phyloP scores from a whole-genome alignment of 2,329 filamentous ascomycete genomes.

The Cercospora canescens region DNA sequence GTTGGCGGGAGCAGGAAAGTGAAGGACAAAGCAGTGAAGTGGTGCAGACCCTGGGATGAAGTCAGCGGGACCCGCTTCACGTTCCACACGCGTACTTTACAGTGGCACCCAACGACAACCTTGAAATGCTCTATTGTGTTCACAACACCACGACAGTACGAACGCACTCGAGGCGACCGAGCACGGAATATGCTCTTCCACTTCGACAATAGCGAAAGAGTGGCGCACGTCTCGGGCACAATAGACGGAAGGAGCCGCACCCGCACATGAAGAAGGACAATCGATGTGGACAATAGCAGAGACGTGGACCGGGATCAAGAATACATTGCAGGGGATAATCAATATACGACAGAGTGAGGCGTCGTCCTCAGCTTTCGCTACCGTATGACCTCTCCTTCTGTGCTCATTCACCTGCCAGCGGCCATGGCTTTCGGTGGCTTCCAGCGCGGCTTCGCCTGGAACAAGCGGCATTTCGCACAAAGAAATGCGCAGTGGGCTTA shows the following conservation, averaged over 20 bases:
- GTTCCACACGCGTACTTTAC: background rate
- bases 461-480: constrained; percentile 6
- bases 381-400: constrained; percentile 2
- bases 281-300: background rate
- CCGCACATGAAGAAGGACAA: background rate
- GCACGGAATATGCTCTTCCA: background rate
- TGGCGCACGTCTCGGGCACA: background rate
- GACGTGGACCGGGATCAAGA: background rate
- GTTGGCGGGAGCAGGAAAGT: background rate
- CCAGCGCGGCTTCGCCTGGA: constrained; percentile 2
- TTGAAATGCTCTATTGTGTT: background rate
- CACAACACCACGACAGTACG: background rate
- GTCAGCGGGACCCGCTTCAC: constrained; percentile 4
- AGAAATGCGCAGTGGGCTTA: constrained; percentile 8
- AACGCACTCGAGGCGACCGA: background rate
- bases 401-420: background rate
- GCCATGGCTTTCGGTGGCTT: background rate
- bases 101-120: background rate
- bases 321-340: background rate
- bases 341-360: background rate
- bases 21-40: background rate
- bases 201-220: background rate
- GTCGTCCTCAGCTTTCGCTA: background rate
- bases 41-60: background rate
- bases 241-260: background rate